Evolutionary conservation across 2,329 filamentous ascomycete species (phyloP).

Genomic region (Pseudohalonectria lignicola): DNA sequence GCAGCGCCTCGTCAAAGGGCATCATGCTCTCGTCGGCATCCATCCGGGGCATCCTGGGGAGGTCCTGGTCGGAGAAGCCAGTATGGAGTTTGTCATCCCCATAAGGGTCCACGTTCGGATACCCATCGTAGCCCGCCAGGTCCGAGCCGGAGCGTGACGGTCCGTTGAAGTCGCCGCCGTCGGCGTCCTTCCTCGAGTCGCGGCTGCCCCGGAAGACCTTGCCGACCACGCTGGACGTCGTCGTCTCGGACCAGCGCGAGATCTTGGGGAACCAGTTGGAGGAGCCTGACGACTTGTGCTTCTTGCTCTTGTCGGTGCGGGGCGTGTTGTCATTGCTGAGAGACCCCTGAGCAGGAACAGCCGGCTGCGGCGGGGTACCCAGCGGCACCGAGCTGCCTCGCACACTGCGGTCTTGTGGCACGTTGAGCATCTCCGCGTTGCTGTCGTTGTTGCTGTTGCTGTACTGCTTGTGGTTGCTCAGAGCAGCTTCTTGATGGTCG

Average conservation of each 20-base stretch:
- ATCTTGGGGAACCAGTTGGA: conserved; percentile 80
- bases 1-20: conserved; percentile 21
- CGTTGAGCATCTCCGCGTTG: background rate
- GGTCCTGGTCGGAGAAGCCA: conserved; percentile 43
- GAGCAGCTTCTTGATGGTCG: conserved; percentile 43
- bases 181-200: conserved; percentile 50
- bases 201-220: conserved; percentile 64
- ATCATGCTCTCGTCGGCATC: background rate
- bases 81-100: conserved; percentile 50
- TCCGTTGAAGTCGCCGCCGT: conserved; percentile 16
- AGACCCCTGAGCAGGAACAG: conserved; percentile 25
- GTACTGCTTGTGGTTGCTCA: conserved; percentile 2
- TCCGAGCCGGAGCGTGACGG: conserved; percentile 73
- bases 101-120: conserved; percentile 42
- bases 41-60: conserved; percentile 14
- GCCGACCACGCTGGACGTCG: conserved; percentile 67
- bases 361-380: conserved; percentile 46
- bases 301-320: conserved; percentile 63
- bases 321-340: conserved; percentile 74
- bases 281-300: conserved; percentile 79
- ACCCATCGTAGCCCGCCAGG: conserved; percentile 55
- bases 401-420: background rate
- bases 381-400: conserved; percentile 43
- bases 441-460: background rate
- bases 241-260: conserved; percentile 95